These are phyloP conservation scores for Mrakiaceae sp. DNA, from an alignment of 1,284 basidiomycete genomes.

Conservation along the genomic window DNA sequence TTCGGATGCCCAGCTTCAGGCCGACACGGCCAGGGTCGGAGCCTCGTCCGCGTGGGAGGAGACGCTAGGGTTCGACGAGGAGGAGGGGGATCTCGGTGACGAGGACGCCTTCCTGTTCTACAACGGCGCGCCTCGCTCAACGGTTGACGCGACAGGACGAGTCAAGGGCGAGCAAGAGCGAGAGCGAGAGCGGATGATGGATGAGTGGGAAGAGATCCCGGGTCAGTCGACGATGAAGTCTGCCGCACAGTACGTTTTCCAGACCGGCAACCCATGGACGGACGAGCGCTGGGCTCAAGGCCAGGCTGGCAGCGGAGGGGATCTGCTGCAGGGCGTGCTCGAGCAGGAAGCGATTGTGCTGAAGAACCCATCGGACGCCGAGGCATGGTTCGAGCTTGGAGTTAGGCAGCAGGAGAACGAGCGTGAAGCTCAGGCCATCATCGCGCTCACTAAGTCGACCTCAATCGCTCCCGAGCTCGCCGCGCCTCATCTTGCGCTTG, in stretches of 20 bases:
- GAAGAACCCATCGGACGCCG: constrained; percentile 55
- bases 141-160: background rate
- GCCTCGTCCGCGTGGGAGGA: constrained; percentile 10
- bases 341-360: constrained; percentile 87
- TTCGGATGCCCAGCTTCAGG: background rate
- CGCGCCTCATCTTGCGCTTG: constrained; percentile 80
- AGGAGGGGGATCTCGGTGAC: background rate
- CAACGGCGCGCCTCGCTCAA: constrained; percentile 5
- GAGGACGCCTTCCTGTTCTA: constrained; percentile 11
- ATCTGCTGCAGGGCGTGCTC: constrained; percentile 53
- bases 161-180: constrained; percentile 47
- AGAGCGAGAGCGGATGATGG: constrained; percentile 54
- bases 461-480: constrained; percentile 66
- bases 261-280: constrained; percentile 67
- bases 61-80: background rate
- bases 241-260: constrained; percentile 56
- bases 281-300: constrained; percentile 30
- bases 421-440: constrained; percentile 79
- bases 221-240: constrained; percentile 31
- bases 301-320: background rate
- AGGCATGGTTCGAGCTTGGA: constrained; percentile 82
- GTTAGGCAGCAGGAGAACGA: constrained; percentile 99
- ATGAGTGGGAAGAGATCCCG: constrained; percentile 19
- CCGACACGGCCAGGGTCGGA: background rate
- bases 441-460: constrained; percentile 69